These are phyloP conservation scores for Thermomucor indicae-seudaticae DNA, from an alignment of 371 early-diverging fungal species.

Conservation along the genomic window DNA sequence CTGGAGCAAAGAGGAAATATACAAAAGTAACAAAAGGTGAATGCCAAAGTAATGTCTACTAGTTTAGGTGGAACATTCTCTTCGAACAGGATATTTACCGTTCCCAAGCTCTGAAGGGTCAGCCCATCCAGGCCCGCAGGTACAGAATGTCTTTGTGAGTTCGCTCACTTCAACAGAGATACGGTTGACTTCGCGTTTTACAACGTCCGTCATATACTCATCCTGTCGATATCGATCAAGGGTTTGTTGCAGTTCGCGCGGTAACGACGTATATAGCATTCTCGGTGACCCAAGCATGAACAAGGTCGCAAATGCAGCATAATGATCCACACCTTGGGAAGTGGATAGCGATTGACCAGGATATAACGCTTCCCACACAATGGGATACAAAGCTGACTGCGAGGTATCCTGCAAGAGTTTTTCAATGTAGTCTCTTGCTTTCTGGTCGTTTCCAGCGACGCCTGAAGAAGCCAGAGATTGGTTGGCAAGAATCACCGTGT, in stretches of 20 bases:
- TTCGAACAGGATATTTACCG: too few relatives aligned
- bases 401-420: conserved; percentile 34
- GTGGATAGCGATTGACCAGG: conserved; percentile 12
- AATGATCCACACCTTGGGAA: conserved; percentile 8
- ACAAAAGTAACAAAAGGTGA: too few relatives aligned
- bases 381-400: conserved; percentile 39
- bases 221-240: conserved; percentile 14
- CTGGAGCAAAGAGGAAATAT: too few relatives aligned
- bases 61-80: too few relatives aligned
- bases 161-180: conserved; percentile 22
- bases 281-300: conserved; percentile 25
- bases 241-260: conserved; percentile 22
- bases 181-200: conserved; percentile 24
- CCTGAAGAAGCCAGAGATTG: conserved; percentile 22
- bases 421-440: conserved; percentile 33
- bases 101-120: too few relatives aligned
- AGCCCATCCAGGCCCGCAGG: conserved; percentile 23
- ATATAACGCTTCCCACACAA: conserved; percentile 37
- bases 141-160: conserved; percentile 26
- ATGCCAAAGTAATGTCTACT: too few relatives aligned
- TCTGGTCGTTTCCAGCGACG: conserved; percentile 17
- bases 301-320: conserved; percentile 29
- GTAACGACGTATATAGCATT: conserved; percentile 28
- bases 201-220: conserved; percentile 14
- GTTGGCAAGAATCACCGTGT: conserved; percentile 35